Conservation (phyloP, 2,329 filamentous ascomycete species). For the Cytospora mali region DNA sequence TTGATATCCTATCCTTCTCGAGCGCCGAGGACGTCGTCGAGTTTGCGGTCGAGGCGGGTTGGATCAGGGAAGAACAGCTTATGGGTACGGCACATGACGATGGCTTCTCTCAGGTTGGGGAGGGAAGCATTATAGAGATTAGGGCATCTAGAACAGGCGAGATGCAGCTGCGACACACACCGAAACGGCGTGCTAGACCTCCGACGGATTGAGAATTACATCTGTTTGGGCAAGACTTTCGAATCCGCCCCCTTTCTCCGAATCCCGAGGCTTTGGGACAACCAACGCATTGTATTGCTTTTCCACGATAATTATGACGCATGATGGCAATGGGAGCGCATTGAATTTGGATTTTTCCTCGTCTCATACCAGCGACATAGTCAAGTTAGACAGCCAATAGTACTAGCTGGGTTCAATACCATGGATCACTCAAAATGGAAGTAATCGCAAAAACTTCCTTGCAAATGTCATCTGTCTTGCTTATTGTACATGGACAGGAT, state of each 20-base stretch:
- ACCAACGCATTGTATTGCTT: background rate
- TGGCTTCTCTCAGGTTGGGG: slow-evolving; percentile 28
- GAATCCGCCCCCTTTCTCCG: background rate
- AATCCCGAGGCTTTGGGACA: background rate
- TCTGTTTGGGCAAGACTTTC: background rate
- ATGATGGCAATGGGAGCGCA: background rate
- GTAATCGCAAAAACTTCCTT: background rate
- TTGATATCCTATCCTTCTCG: slow-evolving; percentile 52
- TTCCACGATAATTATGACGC: slow-evolving; percentile 4
- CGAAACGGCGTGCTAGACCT: slow-evolving; percentile 23
- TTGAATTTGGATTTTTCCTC: background rate
- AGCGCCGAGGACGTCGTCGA: slow-evolving; percentile 59
- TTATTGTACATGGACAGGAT: background rate
- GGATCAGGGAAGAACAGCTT: slow-evolving; percentile 58
- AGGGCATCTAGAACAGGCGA: slow-evolving; percentile 16
- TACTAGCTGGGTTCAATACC: background rate
- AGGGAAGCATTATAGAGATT: slow-evolving; percentile 29
- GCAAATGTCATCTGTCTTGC: background rate
- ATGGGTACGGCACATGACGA: slow-evolving; percentile 28
- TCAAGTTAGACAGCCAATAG: background rate
- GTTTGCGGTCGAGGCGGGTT: slow-evolving; percentile 60
- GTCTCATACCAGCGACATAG: slow-evolving; percentile 15
- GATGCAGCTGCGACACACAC: slow-evolving; percentile 28
- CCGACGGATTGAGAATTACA: slow-evolving; percentile 2
- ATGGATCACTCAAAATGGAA: background rate